A percentile compares a stretch with the other conserved stretches of the same genome.
Evolutionary conservation across 1,284 basidiomycete species (phyloP).

Genomic region (Schizopora paradoxa): DNA sequence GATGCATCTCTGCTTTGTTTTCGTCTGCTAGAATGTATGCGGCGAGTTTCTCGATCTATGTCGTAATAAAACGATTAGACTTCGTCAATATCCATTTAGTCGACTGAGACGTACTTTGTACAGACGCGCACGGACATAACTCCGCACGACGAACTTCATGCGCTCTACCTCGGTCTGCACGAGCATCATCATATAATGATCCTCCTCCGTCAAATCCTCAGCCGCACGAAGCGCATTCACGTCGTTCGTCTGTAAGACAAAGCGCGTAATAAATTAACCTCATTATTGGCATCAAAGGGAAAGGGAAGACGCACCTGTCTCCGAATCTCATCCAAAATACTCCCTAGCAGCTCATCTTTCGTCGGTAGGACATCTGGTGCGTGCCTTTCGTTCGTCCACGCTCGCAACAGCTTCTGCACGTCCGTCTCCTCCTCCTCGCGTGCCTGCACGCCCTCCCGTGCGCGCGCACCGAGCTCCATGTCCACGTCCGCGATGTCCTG

Average conservation of each 20-base stretch:
- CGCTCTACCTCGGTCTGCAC: slow-evolving; percentile 91
- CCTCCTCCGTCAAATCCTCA: slow-evolving; percentile 83
- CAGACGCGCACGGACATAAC: slow-evolving; percentile 80
- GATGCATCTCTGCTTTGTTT: slow-evolving; percentile 59
- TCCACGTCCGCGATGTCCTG: slow-evolving; percentile 11
- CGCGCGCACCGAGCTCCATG: background rate
- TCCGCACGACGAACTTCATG: slow-evolving; percentile 83
- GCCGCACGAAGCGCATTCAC: slow-evolving; percentile 64
- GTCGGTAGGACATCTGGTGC: slow-evolving; percentile 75
- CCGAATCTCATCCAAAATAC: slow-evolving; percentile 75
- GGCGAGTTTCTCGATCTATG: slow-evolving; percentile 82
- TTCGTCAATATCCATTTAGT: background rate
- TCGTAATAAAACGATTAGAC: no score
- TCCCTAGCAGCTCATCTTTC: slow-evolving; percentile 68
- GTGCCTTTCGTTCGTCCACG: slow-evolving; percentile 85
- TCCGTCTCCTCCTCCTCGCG: slow-evolving; percentile 35
- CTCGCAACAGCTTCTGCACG: slow-evolving; percentile 61
- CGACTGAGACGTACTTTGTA: slow-evolving; percentile 76
- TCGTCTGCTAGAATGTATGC: slow-evolving; percentile 67
- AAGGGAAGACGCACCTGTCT: slow-evolving; percentile 65
- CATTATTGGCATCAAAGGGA: background rate
- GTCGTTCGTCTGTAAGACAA: slow-evolving; percentile 26
- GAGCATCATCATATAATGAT: slow-evolving; percentile 85
- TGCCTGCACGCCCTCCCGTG: background rate
- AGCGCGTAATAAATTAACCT: background rate